Evolutionary conservation across 495 filamentous ascomycete genomes (phyloP), one percentile per base, ranked within the genome.

Genomic region (Lasiosphaeria miniovina): DNA sequence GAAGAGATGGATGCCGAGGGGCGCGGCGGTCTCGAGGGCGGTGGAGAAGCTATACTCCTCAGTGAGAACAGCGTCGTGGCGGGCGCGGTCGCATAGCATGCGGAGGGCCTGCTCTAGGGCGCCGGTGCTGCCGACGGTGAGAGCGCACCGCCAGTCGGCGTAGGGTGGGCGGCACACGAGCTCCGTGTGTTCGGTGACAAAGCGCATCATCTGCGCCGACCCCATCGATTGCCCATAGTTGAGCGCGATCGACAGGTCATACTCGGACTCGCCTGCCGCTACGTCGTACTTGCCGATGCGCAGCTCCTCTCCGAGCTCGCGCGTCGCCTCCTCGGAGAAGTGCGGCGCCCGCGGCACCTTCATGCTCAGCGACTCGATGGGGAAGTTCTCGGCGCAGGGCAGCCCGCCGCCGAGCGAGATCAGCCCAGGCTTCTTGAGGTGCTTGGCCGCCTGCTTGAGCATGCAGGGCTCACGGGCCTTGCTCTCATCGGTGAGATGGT

Each of bases 391-490:
- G 55, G 88, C 81, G 35, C 89, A 91, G 9, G 94, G 94, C 36
- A 98, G 80, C 3, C 94, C 94, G 61, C 95, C 95, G 57, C 94
- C 94, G 11, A 98, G 85, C 5, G 90, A 94, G 71, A 98, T 93
- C 54, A 82, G 68, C 65, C 88, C 88, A 33, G 89, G 88, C 43
- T 76, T 87, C 61, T 86, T 87, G 49, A 98, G 78, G 62, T 81
- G 78, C 33, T 67, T 69, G 24, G 93, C 92, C 36, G 91, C 91
- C 54, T 74, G 78, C 71, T 98, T 98, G 64, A 98, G 75, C 11
- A 79, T 80, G 32, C 88, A 90, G 6, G 81, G 78, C 64, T 84
- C 69, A 58, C 86, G 76, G 38, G 77, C 64, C 40, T 71, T 68
- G 60, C 77, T 78, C 66, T 93, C 89, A 11, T 71, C 52, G 54